Base-by-base conservation (phyloP, 306 rosid species). In the Acmispon strigosus region DNA sequence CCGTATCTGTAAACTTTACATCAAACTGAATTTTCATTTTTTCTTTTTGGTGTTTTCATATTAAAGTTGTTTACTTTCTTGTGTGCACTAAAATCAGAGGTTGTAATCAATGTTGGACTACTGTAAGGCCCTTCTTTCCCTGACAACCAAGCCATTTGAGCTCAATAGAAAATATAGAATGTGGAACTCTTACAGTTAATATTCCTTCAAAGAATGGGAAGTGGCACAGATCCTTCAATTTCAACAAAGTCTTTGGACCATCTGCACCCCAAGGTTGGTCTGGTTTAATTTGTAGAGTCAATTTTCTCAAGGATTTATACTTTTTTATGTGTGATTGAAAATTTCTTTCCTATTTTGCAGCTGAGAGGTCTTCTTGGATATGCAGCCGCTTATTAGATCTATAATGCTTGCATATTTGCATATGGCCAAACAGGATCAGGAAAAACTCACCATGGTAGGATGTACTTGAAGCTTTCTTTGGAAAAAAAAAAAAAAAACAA, bases 381-480 rank as follows among this genome's bases (percentile, higher is more conserved):
- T 92, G 97, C 94, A 89, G 56, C 97, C 97, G 73, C 86, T 92
- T 29, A 63, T 92, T 74, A 88, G 97, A 55, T 92, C 97, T 27
- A 49, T 74, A 92, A 92, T 79, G 96, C 89, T 54, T 92, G 97
- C 86, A 92, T 92, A 77, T 92, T 91, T 81, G 97, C 97, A 29
- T 92, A 92, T 48, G 97, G 97, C 55, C 97, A 92, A 79, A 92
- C 97, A 9, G 97, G 97, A 79, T 92, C 97, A 12, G 97, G 97
- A 73, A 92, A 92, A 81, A 92, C 97, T 60, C 81, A 92, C 97
- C 10, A 92, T 92, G 97, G 97, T 92, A 87, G n/a, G 73, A 44
- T 62, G n/a, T 29, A 36, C 13, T 48, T 29, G 22, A 59, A n/a
- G 42, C 54, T 75, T 24, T 70, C 24, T 58, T n/a, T 20, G 6